Evolutionary conservation across 352 stramenopile genomes (phyloP), one percentile per base, ranked within the genome.

Genomic region (Hyaloperonospora brassicae): DNA sequence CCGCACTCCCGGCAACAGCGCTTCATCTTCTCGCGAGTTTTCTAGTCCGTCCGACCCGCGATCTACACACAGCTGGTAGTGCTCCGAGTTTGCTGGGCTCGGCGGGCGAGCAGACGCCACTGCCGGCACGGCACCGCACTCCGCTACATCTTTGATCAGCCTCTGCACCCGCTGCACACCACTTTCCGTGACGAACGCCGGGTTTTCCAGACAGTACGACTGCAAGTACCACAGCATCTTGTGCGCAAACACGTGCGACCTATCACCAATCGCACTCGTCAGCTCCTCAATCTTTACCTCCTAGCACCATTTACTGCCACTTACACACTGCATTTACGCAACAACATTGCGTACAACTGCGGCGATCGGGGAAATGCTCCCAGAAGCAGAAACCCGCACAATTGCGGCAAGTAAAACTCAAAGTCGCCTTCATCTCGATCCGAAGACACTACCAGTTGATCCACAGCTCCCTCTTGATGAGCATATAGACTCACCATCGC

Each of bases 191-290:
- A 61, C 44, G 43, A 88, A 85, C 10, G 71, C 57, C 2, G 76
- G 68, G 39, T 84, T 90, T 31, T 70, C 52, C 9, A 88, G 60
- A 50, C 83, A 90, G 53, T 87, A 90, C 8, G 80, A 89, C 59
- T 85, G 68, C 47, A 93, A 57, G 41, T 89, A 93, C 83, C 83
- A 93, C 27, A 88, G 46, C 67, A 93, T 89, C 50, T 85, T 84
- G 63, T 93, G 80, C 7, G 83, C 83, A 47, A 93, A 90, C 47
- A 90, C 79, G 57, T 93, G 80, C 44, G 83, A 92, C 35, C 77
- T 87, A 50, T 38, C 14, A 51, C 0, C 10, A 42, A 22, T 30
- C 50, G 22, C 12, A 58, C 1, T 47, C 21, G 40, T 10, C 40
- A 30, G 23, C 5, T 3, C 38, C 5, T 52, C 0, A 27, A 39